Evolutionary conservation across 306 rosid genomes (phyloP).

Genomic region (Rosa multiflora): DNA sequence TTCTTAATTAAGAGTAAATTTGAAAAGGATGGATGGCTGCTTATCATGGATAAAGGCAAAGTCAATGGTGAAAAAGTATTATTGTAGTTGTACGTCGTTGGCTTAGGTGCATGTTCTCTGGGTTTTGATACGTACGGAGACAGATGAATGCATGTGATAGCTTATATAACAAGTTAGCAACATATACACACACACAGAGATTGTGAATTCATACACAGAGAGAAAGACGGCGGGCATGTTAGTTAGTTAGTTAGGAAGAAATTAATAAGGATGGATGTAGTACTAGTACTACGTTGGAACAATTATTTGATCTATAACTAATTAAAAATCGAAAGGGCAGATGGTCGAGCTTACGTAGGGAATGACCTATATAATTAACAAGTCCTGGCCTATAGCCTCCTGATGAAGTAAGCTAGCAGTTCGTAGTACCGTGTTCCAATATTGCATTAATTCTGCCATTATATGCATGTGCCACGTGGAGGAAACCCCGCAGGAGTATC

Average conservation of each 20-base stretch:
- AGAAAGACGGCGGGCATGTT: slow-evolving; percentile 1
- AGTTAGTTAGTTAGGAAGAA: background rate
- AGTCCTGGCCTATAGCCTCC: background rate
- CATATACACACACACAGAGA: background rate
- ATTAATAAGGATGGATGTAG: background rate
- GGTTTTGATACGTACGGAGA: slow-evolving; percentile 18
- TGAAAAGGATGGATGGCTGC: background rate
- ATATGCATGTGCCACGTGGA: slow-evolving; percentile 16
- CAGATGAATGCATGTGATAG: slow-evolving; percentile 10
- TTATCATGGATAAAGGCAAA: background rate
- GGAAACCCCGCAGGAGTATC: slow-evolving; percentile 18
- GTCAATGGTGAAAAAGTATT: background rate
- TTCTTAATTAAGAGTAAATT: background rate
- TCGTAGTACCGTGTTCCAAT: background rate
- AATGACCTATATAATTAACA: background rate
- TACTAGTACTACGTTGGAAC: background rate
- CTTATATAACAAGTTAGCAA: background rate
- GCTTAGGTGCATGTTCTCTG: background rate
- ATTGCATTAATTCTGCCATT: background rate
- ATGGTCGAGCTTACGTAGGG: background rate
- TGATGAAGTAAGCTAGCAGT: background rate
- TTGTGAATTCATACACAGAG: background rate
- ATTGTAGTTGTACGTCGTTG: slow-evolving; percentile 2
- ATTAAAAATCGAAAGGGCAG: background rate
- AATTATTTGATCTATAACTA: background rate